Evolutionary conservation across 148 eudicot species (phyloP).

Genomic region (Silene latifolia): DNA sequence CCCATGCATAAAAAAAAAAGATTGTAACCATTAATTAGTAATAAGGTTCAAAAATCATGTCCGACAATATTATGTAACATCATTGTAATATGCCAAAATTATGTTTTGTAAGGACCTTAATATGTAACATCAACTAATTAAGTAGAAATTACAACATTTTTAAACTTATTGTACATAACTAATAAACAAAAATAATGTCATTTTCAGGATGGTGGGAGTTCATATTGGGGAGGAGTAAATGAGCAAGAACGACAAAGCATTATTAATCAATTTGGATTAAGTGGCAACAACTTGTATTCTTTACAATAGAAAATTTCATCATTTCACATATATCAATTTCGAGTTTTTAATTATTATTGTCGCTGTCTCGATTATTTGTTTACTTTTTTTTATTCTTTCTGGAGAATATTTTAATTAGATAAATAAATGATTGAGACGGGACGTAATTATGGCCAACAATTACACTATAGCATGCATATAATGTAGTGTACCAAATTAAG

Average conservation of each 20-base stretch:
- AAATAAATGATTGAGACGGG: too few species aligned
- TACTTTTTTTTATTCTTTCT: too few species aligned
- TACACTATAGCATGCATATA: not conserved
- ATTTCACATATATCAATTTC: not conserved
- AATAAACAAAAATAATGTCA: slow-evolving; percentile 13
- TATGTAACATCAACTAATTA: not conserved
- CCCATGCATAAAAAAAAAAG: too few species aligned
- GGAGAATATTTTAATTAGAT: too few species aligned
- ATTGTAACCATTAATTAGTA: too few species aligned
- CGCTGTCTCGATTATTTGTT: too few species aligned
- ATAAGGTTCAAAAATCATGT: too few species aligned
- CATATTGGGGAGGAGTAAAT: slow-evolving; percentile 32
- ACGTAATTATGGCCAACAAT: not conserved
- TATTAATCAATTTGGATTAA: slow-evolving; percentile 27
- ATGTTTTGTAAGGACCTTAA: slow-evolving; percentile 12
- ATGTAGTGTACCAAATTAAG: slow-evolving; percentile 5
- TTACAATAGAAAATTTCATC: slow-evolving; percentile 16
- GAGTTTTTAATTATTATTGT: not conserved
- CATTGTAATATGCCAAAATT: slow-evolving; percentile 2
- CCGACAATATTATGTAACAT: too few species aligned
- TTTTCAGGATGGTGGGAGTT: slow-evolving; percentile 35
- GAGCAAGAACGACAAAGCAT: slow-evolving; percentile 26
- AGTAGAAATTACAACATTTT: not conserved
- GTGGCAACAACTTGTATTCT: slow-evolving; percentile 26
- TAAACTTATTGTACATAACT: slow-evolving; percentile 10